Percentiles rank a stretch among this genome's conserved stretches.
Conservation (phyloP, 2,329 filamentous ascomycete species). For the Trichoderma atrobrunneum region DNA sequence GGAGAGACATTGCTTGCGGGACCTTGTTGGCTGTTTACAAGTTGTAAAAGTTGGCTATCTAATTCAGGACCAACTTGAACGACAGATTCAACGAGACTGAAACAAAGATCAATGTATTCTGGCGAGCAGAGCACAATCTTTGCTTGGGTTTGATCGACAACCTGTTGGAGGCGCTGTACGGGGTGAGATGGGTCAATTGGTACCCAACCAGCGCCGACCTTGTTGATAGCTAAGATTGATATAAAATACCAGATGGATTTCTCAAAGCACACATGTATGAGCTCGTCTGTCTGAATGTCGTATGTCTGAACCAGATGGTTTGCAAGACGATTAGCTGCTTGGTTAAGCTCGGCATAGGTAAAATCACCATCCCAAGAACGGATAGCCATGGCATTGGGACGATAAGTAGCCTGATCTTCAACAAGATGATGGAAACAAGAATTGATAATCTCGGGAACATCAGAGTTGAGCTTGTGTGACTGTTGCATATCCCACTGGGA, state of each 20-base stretch:
- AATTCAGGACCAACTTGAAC: neutral
- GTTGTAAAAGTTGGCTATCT: neutral
- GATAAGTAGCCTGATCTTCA: neutral
- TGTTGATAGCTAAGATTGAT: slow-evolving; percentile 28
- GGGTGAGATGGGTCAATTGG: slow-evolving; percentile 1
- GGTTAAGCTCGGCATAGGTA: slow-evolving; percentile 22
- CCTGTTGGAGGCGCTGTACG: neutral
- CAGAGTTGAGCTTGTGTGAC: neutral
- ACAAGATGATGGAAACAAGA: slow-evolving; percentile 15
- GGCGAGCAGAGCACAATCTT: neutral
- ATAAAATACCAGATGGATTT: slow-evolving; percentile 25
- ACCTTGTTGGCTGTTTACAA: neutral
- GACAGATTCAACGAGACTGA: neutral
- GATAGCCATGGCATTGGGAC: slow-evolving; percentile 12
- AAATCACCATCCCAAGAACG: slow-evolving; percentile 24
- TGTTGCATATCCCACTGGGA: neutral
- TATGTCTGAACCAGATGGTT: neutral
- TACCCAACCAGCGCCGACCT: slow-evolving; percentile 24
- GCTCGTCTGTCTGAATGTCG: slow-evolving; percentile 25
- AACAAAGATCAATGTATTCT: neutral
- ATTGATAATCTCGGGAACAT: neutral
- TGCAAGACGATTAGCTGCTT: neutral
- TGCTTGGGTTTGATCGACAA: neutral
- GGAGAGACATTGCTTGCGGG: neutral
- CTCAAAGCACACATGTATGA: slow-evolving; percentile 20